phyloP scores from a whole-genome alignment of 345 rosid species.

The Syzygium oleosum region DNA sequence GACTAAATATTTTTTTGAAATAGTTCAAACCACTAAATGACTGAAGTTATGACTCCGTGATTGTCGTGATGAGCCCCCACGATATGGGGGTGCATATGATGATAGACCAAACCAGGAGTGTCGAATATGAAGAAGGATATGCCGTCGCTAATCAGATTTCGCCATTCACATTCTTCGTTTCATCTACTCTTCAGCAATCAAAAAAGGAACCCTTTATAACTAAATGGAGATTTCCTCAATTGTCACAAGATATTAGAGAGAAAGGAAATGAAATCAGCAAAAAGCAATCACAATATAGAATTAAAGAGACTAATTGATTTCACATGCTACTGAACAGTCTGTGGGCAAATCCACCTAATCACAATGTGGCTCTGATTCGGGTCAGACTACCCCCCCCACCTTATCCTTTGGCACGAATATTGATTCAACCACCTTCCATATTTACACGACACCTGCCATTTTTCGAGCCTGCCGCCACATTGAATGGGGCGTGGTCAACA shows the following conservation, averaged over 20 bases:
- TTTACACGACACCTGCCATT: background rate
- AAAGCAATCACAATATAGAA: background rate
- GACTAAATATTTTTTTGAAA: background rate
- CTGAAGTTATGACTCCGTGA: background rate
- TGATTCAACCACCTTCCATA: background rate
- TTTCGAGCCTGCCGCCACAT: background rate
- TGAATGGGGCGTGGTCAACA: background rate
- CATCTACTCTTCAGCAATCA: background rate
- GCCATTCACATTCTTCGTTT: background rate
- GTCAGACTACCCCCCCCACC: background rate
- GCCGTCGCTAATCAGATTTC: background rate
- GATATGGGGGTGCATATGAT: background rate
- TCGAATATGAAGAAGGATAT: background rate
- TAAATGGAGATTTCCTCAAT: background rate
- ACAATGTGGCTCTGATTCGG: background rate
- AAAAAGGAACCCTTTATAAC: background rate
- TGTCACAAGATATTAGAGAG: background rate
- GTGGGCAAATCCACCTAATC: background rate
- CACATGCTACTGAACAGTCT: background rate
- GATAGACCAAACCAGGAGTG: background rate
- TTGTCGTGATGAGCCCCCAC: rapidly evolving
- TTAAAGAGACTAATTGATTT: background rate
- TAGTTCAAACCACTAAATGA: rapidly evolving
- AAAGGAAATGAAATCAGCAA: background rate
- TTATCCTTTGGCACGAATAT: background rate